A percentile compares a stretch with the other conserved stretches of the same genome.
These are phyloP conservation scores for Monosporozyma siamensis DNA, from an alignment of 805 yeast species.

Conservation along the genomic window DNA sequence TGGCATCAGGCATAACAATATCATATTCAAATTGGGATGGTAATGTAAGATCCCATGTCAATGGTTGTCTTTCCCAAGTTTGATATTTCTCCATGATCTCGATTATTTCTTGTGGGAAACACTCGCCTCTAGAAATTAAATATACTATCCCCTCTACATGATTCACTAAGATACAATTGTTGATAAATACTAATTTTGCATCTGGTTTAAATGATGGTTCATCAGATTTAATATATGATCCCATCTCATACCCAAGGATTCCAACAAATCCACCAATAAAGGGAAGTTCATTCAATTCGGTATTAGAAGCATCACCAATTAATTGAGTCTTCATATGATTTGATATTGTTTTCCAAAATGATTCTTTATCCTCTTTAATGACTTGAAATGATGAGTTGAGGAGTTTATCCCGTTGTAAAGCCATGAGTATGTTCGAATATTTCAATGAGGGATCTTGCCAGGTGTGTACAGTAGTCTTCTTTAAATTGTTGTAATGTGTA, in stretches of 20 bases:
- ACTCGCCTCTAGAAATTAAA: conserved; percentile 41
- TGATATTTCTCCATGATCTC: conserved; percentile 5
- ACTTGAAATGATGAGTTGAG: conserved; percentile 4
- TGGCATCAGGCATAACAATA: conserved; percentile 43
- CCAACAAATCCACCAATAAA: conserved; percentile 93
- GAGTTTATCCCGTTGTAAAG: background rate
- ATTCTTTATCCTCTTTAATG: conserved; percentile 16
- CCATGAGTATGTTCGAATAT: background rate
- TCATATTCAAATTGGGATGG: conserved; percentile 22
- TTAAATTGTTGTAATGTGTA: conserved; percentile 50
- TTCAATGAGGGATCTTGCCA: conserved; percentile 22
- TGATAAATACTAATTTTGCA: conserved; percentile 62
- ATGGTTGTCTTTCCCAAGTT: conserved; percentile 8
- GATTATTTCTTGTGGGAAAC: conserved; percentile 25
- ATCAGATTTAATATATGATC: conserved; percentile 36
- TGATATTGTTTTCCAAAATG: conserved; percentile 25
- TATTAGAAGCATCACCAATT: conserved; percentile 9
- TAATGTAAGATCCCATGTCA: conserved; percentile 8
- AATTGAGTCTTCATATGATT: conserved; percentile 20
- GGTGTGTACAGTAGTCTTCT: conserved; percentile 22
- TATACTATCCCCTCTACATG: conserved; percentile 37
- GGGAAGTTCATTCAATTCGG: conserved; percentile 36
- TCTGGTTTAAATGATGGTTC: conserved; percentile 45
- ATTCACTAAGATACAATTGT: conserved; percentile 52
- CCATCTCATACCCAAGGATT: conserved; percentile 80